Base-by-base conservation (phyloP, 2,329 filamentous ascomycete genomes). In the Cladophialophora chaetospira region DNA sequence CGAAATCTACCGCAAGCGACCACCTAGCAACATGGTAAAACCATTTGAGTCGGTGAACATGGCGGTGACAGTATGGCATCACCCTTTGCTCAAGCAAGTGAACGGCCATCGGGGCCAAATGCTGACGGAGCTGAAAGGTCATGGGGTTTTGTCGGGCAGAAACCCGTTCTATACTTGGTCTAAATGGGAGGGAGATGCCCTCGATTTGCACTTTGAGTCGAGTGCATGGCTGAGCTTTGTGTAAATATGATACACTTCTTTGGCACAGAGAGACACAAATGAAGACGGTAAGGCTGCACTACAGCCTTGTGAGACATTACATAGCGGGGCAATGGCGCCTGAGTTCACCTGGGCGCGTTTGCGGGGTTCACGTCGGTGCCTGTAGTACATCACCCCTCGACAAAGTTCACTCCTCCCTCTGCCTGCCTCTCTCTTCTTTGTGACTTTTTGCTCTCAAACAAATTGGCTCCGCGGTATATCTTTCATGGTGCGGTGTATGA, bases 211-310 rank as follows among this genome's bases (percentile, higher is more conserved):
- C 35, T 45, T 48, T 35, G 42, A 33, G 46, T 40, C 38, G 38
- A 57, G 49, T 60, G 58, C 57, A 57, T 51, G 45, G 23, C 44
- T 60, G 45, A 38, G 42, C 35, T 35, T 25, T 60, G 58, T 60
- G 54, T 60, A 33, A 54, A 60, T 55, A 57, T 31, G 29, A 57
- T 54, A 54, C 54, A 35, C 36, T 43, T 33, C 6, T 54, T 33
- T 9, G n/a, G 33, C 44, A 26, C n/a, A 40, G 15, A 40, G 15
- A 40, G 36, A 4, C 36, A 5, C 23, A 21, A 10, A 11, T 15
- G 36, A 40, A 40, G 23, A 40, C 13, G 36, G 36, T 35, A 17
- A 35, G 48, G 47, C 31, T 53, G 33, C 11, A 36, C 25, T 33
- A 31, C 49, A 46, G 48, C 48, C 45, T 55, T 55, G 43, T 28